phyloP scores from a whole-genome alignment of 2,329 filamentous ascomycete genomes.

The Metarhizium humberi region DNA sequence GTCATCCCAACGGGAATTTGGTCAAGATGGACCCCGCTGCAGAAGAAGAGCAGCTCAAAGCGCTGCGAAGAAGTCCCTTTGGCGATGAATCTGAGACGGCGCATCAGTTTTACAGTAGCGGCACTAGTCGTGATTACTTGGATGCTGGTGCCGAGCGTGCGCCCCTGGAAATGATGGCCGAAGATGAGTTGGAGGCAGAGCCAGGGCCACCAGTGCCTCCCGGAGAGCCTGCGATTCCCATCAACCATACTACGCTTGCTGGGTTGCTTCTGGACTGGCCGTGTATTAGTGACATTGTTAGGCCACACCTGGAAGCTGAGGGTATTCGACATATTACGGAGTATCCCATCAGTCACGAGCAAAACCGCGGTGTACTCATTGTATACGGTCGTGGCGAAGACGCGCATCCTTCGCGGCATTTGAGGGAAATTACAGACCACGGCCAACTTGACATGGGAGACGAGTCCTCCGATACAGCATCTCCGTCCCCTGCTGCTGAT shows the following conservation, averaged over 20 bases:
- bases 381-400: slow-evolving; percentile 76
- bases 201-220: slow-evolving; percentile 43
- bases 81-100: slow-evolving; percentile 5
- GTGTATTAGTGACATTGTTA: slow-evolving; percentile 56
- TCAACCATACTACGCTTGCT: slow-evolving; percentile 84
- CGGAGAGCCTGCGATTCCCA: slow-evolving; percentile 62
- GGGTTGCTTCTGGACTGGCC: slow-evolving; percentile 70
- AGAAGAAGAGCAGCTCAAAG: slow-evolving; percentile 21
- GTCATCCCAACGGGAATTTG: slow-evolving; percentile 8
- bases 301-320: slow-evolving; percentile 34
- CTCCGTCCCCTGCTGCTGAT: slow-evolving; percentile 43
- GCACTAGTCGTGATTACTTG: slow-evolving; percentile 17
- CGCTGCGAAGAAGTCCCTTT: slow-evolving; percentile 13
- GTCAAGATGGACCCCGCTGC: slow-evolving; percentile 19
- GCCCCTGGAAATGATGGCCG: slow-evolving; percentile 22
- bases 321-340: slow-evolving; percentile 50
- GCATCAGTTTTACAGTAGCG: slow-evolving; percentile 11
- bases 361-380: slow-evolving; percentile 62
- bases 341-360: slow-evolving; percentile 70
- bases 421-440: slow-evolving; percentile 29
- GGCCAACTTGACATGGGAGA: slow-evolving; percentile 32
- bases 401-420: slow-evolving; percentile 44
- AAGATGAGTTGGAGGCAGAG: slow-evolving; percentile 41
- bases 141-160: slow-evolving; percentile 14
- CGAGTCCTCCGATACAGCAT: slow-evolving; percentile 43